Conservation (phyloP, 495 filamentous ascomycete species). For the Trichoderma virens region DNA sequence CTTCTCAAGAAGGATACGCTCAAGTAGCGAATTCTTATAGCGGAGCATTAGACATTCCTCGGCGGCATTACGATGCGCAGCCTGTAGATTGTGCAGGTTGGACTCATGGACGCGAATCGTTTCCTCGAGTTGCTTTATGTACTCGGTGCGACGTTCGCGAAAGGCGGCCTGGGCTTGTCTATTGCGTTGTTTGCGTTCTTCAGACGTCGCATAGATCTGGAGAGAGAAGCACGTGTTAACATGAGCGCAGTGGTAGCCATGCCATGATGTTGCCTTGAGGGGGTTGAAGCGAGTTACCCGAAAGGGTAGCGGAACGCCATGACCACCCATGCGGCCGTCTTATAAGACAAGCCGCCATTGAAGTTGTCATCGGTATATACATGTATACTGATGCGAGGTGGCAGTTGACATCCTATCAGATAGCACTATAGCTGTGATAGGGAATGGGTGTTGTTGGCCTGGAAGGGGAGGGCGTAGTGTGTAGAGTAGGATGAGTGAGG, state of each 20-base stretch:
- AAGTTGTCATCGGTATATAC: not conserved
- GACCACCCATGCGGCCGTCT: not conserved
- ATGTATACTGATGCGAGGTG: too few species aligned
- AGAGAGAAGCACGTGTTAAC: constrained; percentile 17
- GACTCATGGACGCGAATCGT: constrained; percentile 98
- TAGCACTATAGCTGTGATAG: too few species aligned
- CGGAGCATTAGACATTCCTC: constrained; percentile 98
- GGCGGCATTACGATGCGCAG: constrained; percentile 87
- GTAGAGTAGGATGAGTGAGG: not conserved
- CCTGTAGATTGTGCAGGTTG: constrained; percentile 80
- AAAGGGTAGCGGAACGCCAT: not conserved
- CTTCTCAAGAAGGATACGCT: constrained; percentile 93
- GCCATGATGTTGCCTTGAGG: constrained; percentile 27
- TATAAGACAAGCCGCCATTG: not conserved
- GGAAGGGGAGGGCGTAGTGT: not conserved
- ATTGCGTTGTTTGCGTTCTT: constrained; percentile 96
- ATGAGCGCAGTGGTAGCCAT: constrained; percentile 13
- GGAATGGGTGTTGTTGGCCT: not conserved
- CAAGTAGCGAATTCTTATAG: constrained; percentile 95
- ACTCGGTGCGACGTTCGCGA: constrained; percentile 91
- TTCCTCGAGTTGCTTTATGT: constrained; percentile 97
- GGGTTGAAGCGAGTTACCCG: constrained; percentile 17
- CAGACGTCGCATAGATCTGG: constrained; percentile 95
- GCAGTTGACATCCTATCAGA: too few species aligned
- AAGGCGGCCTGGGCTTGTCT: constrained; percentile 96